A percentile compares a stretch with the other conserved stretches of the same genome.
Conservation (phyloP, 805 yeast species). For the Suhomyces pyralidae region DNA sequence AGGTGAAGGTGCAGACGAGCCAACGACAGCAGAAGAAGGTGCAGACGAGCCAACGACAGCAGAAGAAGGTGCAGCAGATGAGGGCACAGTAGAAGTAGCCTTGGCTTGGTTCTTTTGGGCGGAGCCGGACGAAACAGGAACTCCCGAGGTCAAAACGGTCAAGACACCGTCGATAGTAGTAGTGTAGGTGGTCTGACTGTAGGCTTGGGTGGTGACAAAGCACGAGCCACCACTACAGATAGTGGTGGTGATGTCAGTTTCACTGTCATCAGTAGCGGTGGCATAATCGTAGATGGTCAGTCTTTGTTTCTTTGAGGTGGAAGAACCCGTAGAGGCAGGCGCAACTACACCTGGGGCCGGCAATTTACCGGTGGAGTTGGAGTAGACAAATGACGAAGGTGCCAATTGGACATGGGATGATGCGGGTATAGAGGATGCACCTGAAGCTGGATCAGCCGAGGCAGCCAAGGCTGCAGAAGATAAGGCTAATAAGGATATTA, state of each 20-base stretch:
- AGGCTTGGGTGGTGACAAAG: conserved; percentile 32
- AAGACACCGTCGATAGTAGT: conserved; percentile 37
- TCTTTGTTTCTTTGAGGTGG: conserved; percentile 6
- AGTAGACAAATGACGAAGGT: conserved; percentile 8
- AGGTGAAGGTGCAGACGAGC: background rate
- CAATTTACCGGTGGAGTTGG: background rate
- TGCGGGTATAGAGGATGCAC: background rate
- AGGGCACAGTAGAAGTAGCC: background rate
- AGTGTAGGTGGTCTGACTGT: conserved; percentile 31
- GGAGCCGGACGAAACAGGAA: conserved; percentile 17
- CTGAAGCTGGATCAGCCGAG: background rate
- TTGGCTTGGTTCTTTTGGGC: conserved; percentile 2
- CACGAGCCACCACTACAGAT: conserved; percentile 32
- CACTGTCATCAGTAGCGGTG: conserved; percentile 20
- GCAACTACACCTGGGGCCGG: background rate
- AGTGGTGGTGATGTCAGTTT: conserved; percentile 23
- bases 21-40: background rate
- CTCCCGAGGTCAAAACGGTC: conserved; percentile 35
- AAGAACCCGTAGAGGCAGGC: background rate
- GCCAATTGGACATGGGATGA: conserved; percentile 5
- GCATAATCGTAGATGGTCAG: conserved; percentile 21
- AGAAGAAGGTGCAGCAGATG: conserved; percentile 5
- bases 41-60: background rate
- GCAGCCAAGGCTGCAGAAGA: conserved; percentile 1
- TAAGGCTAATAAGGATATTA: conserved; percentile 4